These are phyloP conservation scores for Penicillium cinerascens DNA, from an alignment of 495 filamentous ascomycete species.

Conservation along the genomic window DNA sequence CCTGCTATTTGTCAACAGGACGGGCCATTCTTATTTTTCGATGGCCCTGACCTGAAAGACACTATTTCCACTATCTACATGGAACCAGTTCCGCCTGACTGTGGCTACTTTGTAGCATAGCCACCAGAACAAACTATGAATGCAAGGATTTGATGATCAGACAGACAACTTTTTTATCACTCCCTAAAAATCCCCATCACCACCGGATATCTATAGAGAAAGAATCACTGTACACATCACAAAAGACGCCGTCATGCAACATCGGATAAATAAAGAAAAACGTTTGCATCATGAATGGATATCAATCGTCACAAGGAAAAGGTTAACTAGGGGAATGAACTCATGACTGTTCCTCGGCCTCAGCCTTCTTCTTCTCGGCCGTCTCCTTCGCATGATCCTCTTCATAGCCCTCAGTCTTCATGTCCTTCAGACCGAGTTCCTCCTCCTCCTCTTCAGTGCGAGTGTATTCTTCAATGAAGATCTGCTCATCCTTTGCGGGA, in stretches of 20 bases:
- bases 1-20: neutral
- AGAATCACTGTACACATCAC: conserved; percentile 13
- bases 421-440: conserved; percentile 82
- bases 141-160: neutral
- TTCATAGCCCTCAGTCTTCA: conserved; percentile 88
- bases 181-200: conserved; percentile 14
- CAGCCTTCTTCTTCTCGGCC: conserved; percentile 19
- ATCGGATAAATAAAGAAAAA: conserved; percentile 12
- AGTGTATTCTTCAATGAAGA: conserved; percentile 79
- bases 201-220: conserved; percentile 25
- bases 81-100: neutral
- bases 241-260: conserved; percentile 24
- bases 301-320: conserved; percentile 17
- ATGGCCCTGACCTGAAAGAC: neutral
- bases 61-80: neutral
- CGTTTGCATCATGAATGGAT: conserved; percentile 29
- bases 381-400: conserved; percentile 31
- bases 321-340: neutral
- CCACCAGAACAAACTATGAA: neutral
- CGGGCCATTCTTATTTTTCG: neutral
- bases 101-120: neutral
- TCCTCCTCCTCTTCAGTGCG: conserved; percentile 89
- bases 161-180: conserved; percentile 9
- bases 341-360: conserved; percentile 15
- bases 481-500: conserved; percentile 71